phyloP scores from a whole-genome alignment of 495 filamentous ascomycete genomes.

The Copromyces sp. region DNA sequence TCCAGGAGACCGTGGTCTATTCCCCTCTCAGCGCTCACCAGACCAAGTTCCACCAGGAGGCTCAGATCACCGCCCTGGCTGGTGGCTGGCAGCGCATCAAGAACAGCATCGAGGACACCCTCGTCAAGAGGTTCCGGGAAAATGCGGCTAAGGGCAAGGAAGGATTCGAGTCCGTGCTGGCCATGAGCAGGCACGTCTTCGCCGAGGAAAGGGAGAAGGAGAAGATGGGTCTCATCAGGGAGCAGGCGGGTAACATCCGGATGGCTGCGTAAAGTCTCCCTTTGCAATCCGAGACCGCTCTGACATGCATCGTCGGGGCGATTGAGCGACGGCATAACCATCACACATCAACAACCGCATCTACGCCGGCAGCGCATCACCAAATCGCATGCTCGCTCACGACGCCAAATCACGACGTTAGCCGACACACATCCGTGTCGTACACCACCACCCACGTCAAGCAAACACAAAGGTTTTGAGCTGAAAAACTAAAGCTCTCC shows the following conservation, averaged over 20 bases:
- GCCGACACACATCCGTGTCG: background rate
- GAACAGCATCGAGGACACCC: constrained; percentile 85
- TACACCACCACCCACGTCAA: background rate
- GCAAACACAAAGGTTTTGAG: constrained; percentile 1
- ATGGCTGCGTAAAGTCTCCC: constrained; percentile 5
- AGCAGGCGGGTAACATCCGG: constrained; percentile 22
- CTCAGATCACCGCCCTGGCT: constrained; percentile 84
- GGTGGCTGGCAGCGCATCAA: constrained; percentile 94
- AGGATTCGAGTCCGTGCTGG: constrained; percentile 88
- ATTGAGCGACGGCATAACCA: background rate
- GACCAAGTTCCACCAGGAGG: constrained; percentile 78
- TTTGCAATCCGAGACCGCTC: background rate
- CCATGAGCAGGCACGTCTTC: constrained; percentile 88
- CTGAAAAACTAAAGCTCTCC: background rate
- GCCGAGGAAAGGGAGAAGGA: constrained; percentile 60
- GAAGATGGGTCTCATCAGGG: constrained; percentile 19
- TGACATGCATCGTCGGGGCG: background rate
- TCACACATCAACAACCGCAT: background rate
- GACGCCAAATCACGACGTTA: background rate
- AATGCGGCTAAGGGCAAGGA: constrained; percentile 83
- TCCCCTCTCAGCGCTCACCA: constrained; percentile 50
- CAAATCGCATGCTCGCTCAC: background rate
- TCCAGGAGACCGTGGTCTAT: constrained; percentile 85
- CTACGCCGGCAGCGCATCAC: background rate
- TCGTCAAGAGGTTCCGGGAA: constrained; percentile 77